Conservation (phyloP, 176 grass and related monocot species). For the Leersia perrieri region DNA sequence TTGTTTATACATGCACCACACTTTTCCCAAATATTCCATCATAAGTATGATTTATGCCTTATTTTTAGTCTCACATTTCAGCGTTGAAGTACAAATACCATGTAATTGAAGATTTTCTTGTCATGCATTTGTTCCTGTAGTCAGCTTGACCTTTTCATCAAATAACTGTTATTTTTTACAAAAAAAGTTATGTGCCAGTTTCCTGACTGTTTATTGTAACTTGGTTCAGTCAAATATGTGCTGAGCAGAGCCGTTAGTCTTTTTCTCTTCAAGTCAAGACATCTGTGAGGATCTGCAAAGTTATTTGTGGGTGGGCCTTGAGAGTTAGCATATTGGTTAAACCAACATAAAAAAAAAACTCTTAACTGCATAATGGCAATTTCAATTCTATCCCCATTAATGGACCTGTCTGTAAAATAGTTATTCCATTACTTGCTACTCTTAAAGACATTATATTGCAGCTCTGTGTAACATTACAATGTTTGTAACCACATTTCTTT, state of each 20-base stretch:
- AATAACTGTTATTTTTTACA: not conserved
- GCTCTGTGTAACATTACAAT: no score
- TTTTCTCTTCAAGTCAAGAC: slow-evolving; percentile 3
- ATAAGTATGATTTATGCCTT: not conserved
- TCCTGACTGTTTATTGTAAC: not conserved
- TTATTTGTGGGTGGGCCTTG: not conserved
- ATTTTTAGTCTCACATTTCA: not conserved
- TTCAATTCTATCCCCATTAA: not conserved
- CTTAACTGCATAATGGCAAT: not conserved
- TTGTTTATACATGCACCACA: no score
- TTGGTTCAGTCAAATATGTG: not conserved
- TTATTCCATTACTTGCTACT: not conserved
- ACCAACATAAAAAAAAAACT: not conserved
- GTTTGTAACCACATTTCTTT: no score
- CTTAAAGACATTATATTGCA: no score
- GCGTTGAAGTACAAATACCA: not conserved
- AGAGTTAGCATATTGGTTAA: not conserved
- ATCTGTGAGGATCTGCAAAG: not conserved
- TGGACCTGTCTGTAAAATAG: not conserved
- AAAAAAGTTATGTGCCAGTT: not conserved
- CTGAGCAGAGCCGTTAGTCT: not conserved
- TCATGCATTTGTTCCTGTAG: not conserved
- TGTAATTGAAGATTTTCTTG: not conserved
- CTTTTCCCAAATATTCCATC: no score
- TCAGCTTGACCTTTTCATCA: not conserved